Conservation (phyloP, 2,329 filamentous ascomycete species). For the Neopestalotiopsis clavispora region DNA sequence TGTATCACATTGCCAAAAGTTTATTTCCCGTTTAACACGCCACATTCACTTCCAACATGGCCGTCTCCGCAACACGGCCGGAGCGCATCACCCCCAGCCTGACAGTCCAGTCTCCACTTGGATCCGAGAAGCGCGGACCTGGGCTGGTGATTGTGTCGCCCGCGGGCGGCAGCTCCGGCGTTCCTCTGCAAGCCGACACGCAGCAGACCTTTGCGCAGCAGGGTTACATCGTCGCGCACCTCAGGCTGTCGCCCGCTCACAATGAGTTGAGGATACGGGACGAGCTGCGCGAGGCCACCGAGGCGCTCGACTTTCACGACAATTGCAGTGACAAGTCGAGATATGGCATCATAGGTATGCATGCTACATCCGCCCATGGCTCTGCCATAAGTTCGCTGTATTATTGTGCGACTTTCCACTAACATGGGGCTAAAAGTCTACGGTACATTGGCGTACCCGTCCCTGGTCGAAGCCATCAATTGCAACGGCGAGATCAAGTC, state of each 20-base stretch:
- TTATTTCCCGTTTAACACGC: neutral
- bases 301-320: conserved; percentile 7
- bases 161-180: neutral
- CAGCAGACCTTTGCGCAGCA: conserved; percentile 4
- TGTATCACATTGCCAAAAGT: neutral
- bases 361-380: too few relatives aligned
- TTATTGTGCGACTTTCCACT: too few relatives aligned
- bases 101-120: conserved; percentile 11
- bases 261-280: conserved; percentile 2
- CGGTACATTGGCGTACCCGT: neutral
- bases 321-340: conserved; percentile 2
- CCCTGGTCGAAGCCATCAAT: conserved; percentile 5
- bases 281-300: conserved; percentile 12
- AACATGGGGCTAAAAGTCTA: neutral
- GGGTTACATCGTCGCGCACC: conserved; percentile 5
- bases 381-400: neutral
- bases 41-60: neutral
- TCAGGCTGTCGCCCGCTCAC: neutral
- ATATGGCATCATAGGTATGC: conserved; percentile 11
- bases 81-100: conserved; percentile 4
- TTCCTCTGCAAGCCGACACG: neutral
- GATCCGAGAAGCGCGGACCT: conserved; percentile 1
- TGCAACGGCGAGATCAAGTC: conserved; percentile 10
- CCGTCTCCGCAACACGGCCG: neutral
- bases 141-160: conserved; percentile 2